A percentile compares a stretch with the other conserved stretches of the same genome.
These are phyloP conservation scores for Xerocomus brunneocitrinus DNA, from an alignment of 768 basidiomycete species.

Conservation along the genomic window DNA sequence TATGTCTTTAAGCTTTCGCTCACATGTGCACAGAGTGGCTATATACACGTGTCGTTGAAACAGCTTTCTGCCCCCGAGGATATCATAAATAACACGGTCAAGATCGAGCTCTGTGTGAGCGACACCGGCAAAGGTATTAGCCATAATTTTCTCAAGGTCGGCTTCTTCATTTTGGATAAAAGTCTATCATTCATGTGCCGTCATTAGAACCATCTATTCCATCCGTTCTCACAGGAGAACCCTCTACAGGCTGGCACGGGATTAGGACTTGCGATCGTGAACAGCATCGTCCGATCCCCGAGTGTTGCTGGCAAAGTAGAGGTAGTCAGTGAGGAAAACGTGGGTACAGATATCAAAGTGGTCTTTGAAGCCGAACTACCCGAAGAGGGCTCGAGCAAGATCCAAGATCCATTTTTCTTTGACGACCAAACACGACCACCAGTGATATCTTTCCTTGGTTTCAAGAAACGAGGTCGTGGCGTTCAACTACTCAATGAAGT, in stretches of 20 bases:
- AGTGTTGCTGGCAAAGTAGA: conserved; percentile 89
- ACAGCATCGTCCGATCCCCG: conserved; percentile 82
- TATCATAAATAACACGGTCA: conserved; percentile 55
- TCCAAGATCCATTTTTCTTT: conserved; percentile 44
- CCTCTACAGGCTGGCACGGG: conserved; percentile 91
- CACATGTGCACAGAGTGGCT: conserved; percentile 57
- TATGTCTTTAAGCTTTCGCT: neutral
- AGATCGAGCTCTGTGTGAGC: conserved; percentile 76
- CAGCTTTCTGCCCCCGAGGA: conserved; percentile 58
- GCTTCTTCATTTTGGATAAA: conserved; percentile 4
- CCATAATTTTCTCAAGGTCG: conserved; percentile 84
- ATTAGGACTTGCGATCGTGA: conserved; percentile 91
- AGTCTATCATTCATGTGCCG: neutral
- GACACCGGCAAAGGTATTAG: conserved; percentile 97
- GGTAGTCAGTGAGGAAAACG: conserved; percentile 86
- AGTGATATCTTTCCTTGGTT: conserved; percentile 66
- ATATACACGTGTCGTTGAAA: conserved; percentile 78
- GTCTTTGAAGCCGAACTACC: conserved; percentile 68
- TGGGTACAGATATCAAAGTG: conserved; percentile 89
- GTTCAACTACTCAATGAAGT: conserved; percentile 61
- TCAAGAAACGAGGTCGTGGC: conserved; percentile 62
- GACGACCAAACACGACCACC: conserved; percentile 40
- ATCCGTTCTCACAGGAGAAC: conserved; percentile 96
- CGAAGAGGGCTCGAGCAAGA: conserved; percentile 36
- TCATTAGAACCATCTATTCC: conserved; percentile 83